Evolutionary conservation across 345 rosid genomes (phyloP).

Genomic region (Bretschneidera sinensis): DNA sequence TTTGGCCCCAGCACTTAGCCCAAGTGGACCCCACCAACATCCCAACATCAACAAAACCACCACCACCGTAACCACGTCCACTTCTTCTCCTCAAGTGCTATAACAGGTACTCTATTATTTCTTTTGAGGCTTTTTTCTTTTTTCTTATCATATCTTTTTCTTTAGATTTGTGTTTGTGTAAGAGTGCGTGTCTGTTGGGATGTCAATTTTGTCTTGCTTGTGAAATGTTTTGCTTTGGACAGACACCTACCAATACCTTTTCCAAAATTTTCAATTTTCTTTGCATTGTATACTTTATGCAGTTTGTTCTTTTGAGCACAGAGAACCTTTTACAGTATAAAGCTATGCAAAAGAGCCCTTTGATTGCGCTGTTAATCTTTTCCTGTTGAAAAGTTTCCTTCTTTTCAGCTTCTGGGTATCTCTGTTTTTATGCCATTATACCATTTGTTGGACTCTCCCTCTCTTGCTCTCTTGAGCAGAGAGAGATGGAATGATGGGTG

Average conservation of each 20-base stretch:
- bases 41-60: constrained; percentile 12
- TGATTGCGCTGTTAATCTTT: constrained; percentile 50
- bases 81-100: constrained; percentile 16
- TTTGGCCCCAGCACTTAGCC: constrained; percentile 20
- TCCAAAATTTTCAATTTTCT: constrained; percentile 18
- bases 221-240: constrained; percentile 10
- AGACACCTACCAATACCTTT: constrained; percentile 18
- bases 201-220: constrained; percentile 23
- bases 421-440: constrained; percentile 29
- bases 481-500: constrained; percentile 32
- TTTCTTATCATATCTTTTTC: not conserved
- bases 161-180: not conserved
- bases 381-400: constrained; percentile 19
- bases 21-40: constrained; percentile 10
- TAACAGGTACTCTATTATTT: constrained; percentile 17
- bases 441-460: constrained; percentile 18
- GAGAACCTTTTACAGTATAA: constrained; percentile 20
- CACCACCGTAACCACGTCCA: constrained; percentile 9
- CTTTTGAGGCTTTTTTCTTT: not conserved
- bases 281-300: constrained; percentile 13
- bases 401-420: constrained; percentile 25
- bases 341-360: constrained; percentile 33
- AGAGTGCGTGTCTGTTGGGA: not conserved
- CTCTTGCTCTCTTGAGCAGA: constrained; percentile 4
- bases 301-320: constrained; percentile 3